Conservation (phyloP, 495 filamentous ascomycete genomes). For the Schizothecium vesticola region DNA sequence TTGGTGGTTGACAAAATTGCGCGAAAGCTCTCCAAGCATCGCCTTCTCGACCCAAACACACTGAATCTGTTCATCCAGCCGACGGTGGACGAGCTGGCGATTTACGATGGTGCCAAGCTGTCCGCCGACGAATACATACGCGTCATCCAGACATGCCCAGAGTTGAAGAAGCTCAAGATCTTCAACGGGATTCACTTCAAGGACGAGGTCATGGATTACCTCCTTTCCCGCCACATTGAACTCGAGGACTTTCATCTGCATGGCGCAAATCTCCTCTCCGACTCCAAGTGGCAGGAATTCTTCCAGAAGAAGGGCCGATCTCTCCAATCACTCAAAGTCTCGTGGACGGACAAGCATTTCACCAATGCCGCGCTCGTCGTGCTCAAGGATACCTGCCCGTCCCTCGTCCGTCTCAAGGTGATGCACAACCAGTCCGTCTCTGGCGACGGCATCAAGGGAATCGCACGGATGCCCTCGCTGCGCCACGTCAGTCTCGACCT, state of each 20-base stretch:
- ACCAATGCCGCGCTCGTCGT: slow-evolving; percentile 51
- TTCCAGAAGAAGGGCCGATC: slow-evolving; percentile 55
- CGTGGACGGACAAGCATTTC: slow-evolving; percentile 64
- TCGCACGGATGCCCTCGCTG: slow-evolving; percentile 54
- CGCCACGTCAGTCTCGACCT: slow-evolving; percentile 69
- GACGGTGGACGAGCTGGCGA: slow-evolving; percentile 56
- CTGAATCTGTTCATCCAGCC: slow-evolving; percentile 73
- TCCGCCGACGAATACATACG: slow-evolving; percentile 67
- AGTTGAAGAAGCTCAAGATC: slow-evolving; percentile 61
- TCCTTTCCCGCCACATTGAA: slow-evolving; percentile 59
- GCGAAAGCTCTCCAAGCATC: slow-evolving; percentile 72
- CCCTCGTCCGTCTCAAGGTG: slow-evolving; percentile 69
- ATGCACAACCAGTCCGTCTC: slow-evolving; percentile 48
- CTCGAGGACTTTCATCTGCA: slow-evolving; percentile 62
- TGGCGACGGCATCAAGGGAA: slow-evolving; percentile 40
- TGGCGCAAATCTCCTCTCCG: slow-evolving; percentile 71
- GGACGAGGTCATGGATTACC: slow-evolving; percentile 71
- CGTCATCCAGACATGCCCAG: slow-evolving; percentile 71
- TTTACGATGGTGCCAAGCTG: slow-evolving; percentile 78
- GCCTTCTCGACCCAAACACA: slow-evolving; percentile 64
- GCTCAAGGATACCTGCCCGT: slow-evolving; percentile 51
- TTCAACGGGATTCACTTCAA: slow-evolving; percentile 84
- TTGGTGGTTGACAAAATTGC: slow-evolving; percentile 66
- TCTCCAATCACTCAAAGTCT: slow-evolving; percentile 64
- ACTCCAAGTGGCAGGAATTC: slow-evolving; percentile 62